Conservation (phyloP, 2,329 filamentous ascomycete species). For the Sporothrix sp. region DNA sequence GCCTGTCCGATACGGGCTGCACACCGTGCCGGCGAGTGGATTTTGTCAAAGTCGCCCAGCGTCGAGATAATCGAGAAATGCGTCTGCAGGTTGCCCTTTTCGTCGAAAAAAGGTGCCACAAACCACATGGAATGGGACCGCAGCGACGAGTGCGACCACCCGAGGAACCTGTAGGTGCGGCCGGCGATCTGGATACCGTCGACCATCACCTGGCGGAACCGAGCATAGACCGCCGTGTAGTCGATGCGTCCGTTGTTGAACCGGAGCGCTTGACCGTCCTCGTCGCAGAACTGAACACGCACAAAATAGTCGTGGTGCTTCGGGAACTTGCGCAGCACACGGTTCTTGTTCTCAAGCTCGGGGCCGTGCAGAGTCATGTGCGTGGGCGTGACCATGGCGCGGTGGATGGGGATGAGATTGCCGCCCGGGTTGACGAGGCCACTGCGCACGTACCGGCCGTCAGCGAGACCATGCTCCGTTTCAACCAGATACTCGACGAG, state of each 20-base stretch:
- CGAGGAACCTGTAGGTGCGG: constrained; percentile 55
- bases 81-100: constrained; percentile 25
- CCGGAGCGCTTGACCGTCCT: constrained; percentile 55
- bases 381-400: constrained; percentile 50
- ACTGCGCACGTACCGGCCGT: constrained; percentile 2
- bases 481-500: constrained; percentile 33
- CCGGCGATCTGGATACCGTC: constrained; percentile 55
- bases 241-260: constrained; percentile 48
- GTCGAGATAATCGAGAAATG: constrained; percentile 35
- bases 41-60: constrained; percentile 42
- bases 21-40: constrained; percentile 44
- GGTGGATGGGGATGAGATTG: constrained; percentile 43
- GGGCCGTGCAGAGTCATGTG: constrained; percentile 49
- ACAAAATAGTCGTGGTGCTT: constrained; percentile 53
- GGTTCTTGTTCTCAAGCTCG: constrained; percentile 57
- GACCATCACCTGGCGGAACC: constrained; percentile 52
- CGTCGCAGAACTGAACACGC: constrained; percentile 64
- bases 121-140: constrained; percentile 63
- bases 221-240: constrained; percentile 41
- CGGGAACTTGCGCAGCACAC: constrained; percentile 58
- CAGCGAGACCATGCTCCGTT: constrained; percentile 29
- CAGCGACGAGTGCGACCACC: constrained; percentile 72
- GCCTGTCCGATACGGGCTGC: constrained; percentile 55
- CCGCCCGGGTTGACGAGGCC: constrained; percentile 22
- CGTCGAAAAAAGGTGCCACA: constrained; percentile 36